These are phyloP conservation scores for Boletus coccyginus DNA, from an alignment of 768 basidiomycete species.

Conservation along the genomic window DNA sequence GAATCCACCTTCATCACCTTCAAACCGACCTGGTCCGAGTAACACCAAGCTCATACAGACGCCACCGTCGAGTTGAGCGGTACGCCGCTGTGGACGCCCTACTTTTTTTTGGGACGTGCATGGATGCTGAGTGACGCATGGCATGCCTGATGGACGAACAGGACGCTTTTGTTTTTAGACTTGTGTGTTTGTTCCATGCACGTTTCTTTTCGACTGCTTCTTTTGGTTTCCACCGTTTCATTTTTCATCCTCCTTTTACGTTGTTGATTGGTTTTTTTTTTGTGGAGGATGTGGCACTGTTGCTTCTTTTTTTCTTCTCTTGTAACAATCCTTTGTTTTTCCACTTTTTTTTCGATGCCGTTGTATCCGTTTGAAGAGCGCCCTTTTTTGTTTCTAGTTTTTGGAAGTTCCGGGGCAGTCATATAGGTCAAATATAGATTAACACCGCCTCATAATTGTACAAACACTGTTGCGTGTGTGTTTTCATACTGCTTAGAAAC, in stretches of 20 bases:
- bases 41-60: conserved; percentile 15
- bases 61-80: conserved; percentile 17
- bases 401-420: conserved; percentile 22
- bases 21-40: conserved; percentile 26
- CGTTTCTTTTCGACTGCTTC: conserved; percentile 1
- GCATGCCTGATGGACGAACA: conserved; percentile 15
- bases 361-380: conserved; percentile 16
- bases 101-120: conserved; percentile 10
- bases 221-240: neutral
- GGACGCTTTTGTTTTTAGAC: conserved; percentile 29
- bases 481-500: neutral
- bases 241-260: neutral
- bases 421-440: conserved; percentile 28
- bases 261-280: neutral
- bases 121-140: conserved; percentile 18
- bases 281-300: conserved; percentile 8
- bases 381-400: conserved; percentile 15
- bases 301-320: neutral
- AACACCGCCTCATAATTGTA: conserved; percentile 29
- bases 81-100: neutral
- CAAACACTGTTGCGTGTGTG: neutral
- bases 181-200: conserved; percentile 3
- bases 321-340: neutral
- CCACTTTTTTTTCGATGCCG: neutral
- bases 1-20: conserved; percentile 19